phyloP scores from a whole-genome alignment of 139 green algal species.

The Haematococcus sp. region DNA sequence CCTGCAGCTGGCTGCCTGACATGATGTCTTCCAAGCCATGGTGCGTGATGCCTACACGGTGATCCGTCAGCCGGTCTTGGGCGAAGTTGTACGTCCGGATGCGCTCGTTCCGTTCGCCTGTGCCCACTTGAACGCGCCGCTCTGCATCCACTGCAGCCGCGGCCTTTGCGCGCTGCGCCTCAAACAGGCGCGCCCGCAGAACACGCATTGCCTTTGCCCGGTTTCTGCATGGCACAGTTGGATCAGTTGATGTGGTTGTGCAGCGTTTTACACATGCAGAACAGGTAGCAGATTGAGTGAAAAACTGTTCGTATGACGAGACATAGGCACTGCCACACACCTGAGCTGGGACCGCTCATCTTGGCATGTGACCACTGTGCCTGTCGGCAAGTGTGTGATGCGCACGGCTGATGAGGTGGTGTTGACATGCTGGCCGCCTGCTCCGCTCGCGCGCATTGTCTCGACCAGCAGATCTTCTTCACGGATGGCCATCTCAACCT shows the following conservation, averaged over 20 bases:
- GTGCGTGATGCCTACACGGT: slow-evolving; percentile 6
- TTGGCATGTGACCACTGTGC: slow-evolving; percentile 69
- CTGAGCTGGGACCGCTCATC: slow-evolving; percentile 84
- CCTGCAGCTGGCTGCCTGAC: not conserved
- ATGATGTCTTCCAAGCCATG: slow-evolving; percentile 9
- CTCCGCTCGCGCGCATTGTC: slow-evolving; percentile 48
- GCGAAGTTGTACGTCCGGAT: slow-evolving; percentile 96
- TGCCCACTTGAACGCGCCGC: slow-evolving; percentile 41
- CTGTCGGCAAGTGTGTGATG: slow-evolving; percentile 62
- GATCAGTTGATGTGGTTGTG: too few species aligned
- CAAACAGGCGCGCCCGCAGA: slow-evolving; percentile 28
- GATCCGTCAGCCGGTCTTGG: slow-evolving; percentile 15
- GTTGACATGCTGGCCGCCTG: slow-evolving; percentile 74
- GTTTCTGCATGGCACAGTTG: slow-evolving; percentile 92
- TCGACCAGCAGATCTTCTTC: slow-evolving; percentile 50
- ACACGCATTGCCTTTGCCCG: slow-evolving; percentile 75
- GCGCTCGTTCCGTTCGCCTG: slow-evolving; percentile 74
- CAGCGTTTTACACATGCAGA: too few species aligned
- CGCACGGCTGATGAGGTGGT: slow-evolving; percentile 65
- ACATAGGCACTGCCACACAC: too few species aligned
- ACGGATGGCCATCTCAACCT: slow-evolving; percentile 44
- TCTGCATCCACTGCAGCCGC: slow-evolving; percentile 25
- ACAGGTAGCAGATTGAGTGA: too few species aligned
- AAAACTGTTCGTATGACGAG: too few species aligned
- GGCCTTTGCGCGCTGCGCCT: not conserved